Evolutionary conservation across 2,329 filamentous ascomycete genomes (phyloP).

Genomic region (Fusarium paranaense): DNA sequence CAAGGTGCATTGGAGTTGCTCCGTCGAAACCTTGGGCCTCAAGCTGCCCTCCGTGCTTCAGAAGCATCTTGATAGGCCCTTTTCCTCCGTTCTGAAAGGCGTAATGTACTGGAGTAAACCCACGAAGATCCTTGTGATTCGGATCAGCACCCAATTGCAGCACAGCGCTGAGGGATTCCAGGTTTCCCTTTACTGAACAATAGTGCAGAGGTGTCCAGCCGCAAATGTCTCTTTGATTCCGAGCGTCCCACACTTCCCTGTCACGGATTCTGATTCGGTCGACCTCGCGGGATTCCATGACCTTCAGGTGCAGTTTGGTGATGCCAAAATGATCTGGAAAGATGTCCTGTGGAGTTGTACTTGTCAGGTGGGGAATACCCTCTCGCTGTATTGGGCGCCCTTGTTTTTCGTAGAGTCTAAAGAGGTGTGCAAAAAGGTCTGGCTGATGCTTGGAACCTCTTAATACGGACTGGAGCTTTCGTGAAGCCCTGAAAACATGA

Average conservation of each 20-base stretch:
- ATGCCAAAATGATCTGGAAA: not conserved
- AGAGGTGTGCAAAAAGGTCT: not conserved
- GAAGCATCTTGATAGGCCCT: too few relatives aligned
- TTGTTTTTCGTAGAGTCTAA: not conserved
- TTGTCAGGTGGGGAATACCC: too few relatives aligned
- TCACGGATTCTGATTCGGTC: too few relatives aligned
- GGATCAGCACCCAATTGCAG: not conserved
- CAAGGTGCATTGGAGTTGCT: not conserved
- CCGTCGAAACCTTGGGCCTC: not conserved
- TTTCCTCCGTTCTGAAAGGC: not conserved
- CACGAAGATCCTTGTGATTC: not conserved
- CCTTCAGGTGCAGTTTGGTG: not conserved
- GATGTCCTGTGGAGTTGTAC: too few relatives aligned
- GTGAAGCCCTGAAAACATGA: too few relatives aligned
- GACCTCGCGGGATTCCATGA: too few relatives aligned
- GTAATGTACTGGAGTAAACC: constrained; percentile 2
- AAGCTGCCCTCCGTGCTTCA: not conserved
- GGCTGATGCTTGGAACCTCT: not conserved
- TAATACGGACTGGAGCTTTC: too few relatives aligned
- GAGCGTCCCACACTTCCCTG: not conserved
- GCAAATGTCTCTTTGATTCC: not conserved
- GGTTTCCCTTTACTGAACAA: too few relatives aligned
- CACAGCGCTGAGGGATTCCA: not conserved
- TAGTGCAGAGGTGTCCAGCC: not conserved
- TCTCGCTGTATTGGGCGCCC: too few relatives aligned